phyloP scores from a whole-genome alignment of 495 filamentous ascomycete species.

The Halenospora varia region DNA sequence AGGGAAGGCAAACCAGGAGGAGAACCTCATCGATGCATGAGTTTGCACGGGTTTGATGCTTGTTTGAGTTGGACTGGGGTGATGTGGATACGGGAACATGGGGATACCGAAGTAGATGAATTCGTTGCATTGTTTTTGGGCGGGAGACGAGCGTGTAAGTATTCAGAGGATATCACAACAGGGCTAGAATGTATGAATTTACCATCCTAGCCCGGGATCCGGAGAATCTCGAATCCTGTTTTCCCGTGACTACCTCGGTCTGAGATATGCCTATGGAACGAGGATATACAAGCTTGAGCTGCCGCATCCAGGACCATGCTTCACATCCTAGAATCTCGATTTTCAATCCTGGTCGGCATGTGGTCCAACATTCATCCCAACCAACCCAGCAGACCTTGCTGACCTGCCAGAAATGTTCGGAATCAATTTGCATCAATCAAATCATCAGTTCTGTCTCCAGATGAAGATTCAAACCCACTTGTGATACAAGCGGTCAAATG shows the following conservation, averaged over 20 bases:
- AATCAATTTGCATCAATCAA: neutral
- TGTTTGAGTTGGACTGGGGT: conserved; percentile 1
- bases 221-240: neutral
- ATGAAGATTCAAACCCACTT: neutral
- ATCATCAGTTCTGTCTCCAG: neutral
- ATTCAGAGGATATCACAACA: conserved; percentile 9
- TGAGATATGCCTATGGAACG: neutral
- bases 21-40: conserved; percentile 62
- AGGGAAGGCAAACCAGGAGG: conserved; percentile 45
- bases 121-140: conserved; percentile 1
- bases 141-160: conserved; percentile 14
- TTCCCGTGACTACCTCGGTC: neutral
- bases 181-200: conserved; percentile 15
- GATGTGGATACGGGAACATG: neutral
- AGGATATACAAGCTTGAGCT: neutral
- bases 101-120: neutral
- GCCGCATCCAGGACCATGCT: neutral
- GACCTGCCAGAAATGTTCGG: neutral
- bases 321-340: neutral
- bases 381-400: neutral
- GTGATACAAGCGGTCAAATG: neutral
- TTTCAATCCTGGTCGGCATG: neutral
- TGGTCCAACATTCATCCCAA: neutral
- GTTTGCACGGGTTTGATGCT: neutral
- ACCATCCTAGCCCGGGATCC: neutral